Base-by-base conservation (phyloP, 345 rosid species). In the Durio zibethinus region DNA sequence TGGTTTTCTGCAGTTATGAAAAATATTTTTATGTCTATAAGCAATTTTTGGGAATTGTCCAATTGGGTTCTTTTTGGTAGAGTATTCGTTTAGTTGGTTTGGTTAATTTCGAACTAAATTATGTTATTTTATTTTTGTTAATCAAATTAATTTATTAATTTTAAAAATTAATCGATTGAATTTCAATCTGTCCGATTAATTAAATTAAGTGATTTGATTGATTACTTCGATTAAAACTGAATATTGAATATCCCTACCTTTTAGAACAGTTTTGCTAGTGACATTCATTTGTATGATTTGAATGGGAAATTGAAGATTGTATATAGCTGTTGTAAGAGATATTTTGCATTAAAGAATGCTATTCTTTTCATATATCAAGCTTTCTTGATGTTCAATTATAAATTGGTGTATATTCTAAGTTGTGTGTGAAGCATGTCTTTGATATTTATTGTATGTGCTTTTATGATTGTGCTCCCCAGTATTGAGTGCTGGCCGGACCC, bases 401-500 rank as follows among this genome's bases (percentile, higher is more conserved):
- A 10, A 23, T 25, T 25, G 27, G 27, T 54, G 27, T 27, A 11
- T 16, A 43, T 74, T 76, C 38, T 79, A 66, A 4, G 50, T 66
- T 66, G 9, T 21, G n/a, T 66, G 31, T 38, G 40, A 21, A n/a
- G 33, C 52, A 40, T 66, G 48, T 66, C 18, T 65, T 4, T 66
- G 72, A 66, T 66, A 42, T 67, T 27, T 66, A 42, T 67, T 27
- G n/a, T 42, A 1, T 33, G 31, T 52, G 7, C 1, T 10, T 20
- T 50, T 25, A 10, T 71, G 45, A 52, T 52, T 42, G 31, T 20
- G 11, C 20, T 72, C 75, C 48, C 72, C 86, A 96, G 99, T 80
- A 96, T 96, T 20, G 99, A 96, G 90, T 96, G 93, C 85, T 96
- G 99, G 99, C 99, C 99, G 10, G 99, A 96, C 76, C 99, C 98